Base-by-base conservation (phyloP, 495 filamentous ascomycete species). In the Zalerion maritima region DNA sequence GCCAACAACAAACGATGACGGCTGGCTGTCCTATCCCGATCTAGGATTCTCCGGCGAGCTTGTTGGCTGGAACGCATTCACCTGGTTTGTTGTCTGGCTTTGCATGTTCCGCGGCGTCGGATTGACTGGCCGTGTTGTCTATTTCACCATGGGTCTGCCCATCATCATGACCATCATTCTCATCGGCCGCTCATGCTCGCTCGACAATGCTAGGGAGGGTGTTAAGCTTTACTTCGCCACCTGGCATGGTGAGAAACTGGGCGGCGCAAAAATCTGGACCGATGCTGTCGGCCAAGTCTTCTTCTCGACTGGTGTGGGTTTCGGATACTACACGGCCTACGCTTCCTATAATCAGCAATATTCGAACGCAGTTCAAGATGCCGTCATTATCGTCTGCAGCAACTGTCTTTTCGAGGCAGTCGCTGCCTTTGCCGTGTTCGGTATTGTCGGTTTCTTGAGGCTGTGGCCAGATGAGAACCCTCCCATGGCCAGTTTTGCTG, bases 81-180 rank as follows among this genome's bases (percentile, higher is more conserved):
- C 50, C 24, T 57, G 52, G 53, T 55, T 57, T 28, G 28, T 54
- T 3, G 47, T 55, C 26, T 57, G 49, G 50, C 19, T 57, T 12
- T 57, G 40, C 12, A 57, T 55, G 19, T 57, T 57, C 36, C 42
- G 45, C 16, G 54, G 54, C 14, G 52, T 55, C 1, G 54, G 54
- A 4, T 18, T 54, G 32, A 59, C 55, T 3, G 55, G 55, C 10
- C 53, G 55, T 2, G 55, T 56, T 19, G 54, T 56, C 1, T 59
- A 59, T 41, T 55, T 52, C 34, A 59, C 55, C 14, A 58, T 59
- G 55, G 55, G 52, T 10, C 34, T 59, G n/a, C 55, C 55, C 2
- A 55, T 59, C 20, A 41, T 55, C 28, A 56, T 45, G 5, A 55
- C 49, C 1, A 49, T 58, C 31, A 58, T 58, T 26, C 38, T 58